Percentiles rank a stretch among this genome's conserved stretches.
Evolutionary conservation across 2,329 filamentous ascomycete species (phyloP).

Genomic region (Teratosphaeria gauchensis): DNA sequence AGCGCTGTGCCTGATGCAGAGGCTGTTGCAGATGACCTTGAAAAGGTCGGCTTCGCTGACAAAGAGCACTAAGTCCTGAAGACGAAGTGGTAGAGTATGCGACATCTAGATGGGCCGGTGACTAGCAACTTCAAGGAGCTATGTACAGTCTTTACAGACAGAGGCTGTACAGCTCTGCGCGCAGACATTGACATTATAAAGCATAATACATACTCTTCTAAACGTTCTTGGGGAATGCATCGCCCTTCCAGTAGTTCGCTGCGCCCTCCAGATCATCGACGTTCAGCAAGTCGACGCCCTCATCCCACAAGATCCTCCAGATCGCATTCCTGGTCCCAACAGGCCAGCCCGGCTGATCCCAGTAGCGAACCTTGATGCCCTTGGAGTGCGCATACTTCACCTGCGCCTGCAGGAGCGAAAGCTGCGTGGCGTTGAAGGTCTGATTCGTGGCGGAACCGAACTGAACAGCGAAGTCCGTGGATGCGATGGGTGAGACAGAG

Average conservation of each 20-base stretch:
- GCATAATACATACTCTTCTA: too few relatives aligned
- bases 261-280: slow-evolving; percentile 52
- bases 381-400: slow-evolving; percentile 44
- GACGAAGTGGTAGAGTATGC: too few relatives aligned
- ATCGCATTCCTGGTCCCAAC: slow-evolving; percentile 48
- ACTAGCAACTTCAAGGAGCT: too few relatives aligned
- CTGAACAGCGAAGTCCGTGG: slow-evolving; percentile 38
- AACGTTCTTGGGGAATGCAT: neutral
- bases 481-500: slow-evolving; percentile 45
- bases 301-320: slow-evolving; percentile 48
- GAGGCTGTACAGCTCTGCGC: too few relatives aligned
- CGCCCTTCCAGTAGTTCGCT: slow-evolving; percentile 32
- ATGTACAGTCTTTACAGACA: too few relatives aligned
- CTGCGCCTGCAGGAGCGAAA: slow-evolving; percentile 43
- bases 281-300: slow-evolving; percentile 53
- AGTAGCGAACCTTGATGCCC: slow-evolving; percentile 53
- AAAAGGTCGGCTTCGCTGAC: slow-evolving; percentile 30
- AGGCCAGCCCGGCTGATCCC: slow-evolving; percentile 53
- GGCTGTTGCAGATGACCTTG: slow-evolving; percentile 42
- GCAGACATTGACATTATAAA: too few relatives aligned
- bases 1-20: slow-evolving; percentile 38
- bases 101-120: too few relatives aligned
- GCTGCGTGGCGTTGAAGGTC: slow-evolving; percentile 39
- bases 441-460: slow-evolving; percentile 30
- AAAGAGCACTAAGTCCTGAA: slow-evolving; percentile 7